Conservation (phyloP, 2,329 filamentous ascomycete species). For the Apiospora arundinis region DNA sequence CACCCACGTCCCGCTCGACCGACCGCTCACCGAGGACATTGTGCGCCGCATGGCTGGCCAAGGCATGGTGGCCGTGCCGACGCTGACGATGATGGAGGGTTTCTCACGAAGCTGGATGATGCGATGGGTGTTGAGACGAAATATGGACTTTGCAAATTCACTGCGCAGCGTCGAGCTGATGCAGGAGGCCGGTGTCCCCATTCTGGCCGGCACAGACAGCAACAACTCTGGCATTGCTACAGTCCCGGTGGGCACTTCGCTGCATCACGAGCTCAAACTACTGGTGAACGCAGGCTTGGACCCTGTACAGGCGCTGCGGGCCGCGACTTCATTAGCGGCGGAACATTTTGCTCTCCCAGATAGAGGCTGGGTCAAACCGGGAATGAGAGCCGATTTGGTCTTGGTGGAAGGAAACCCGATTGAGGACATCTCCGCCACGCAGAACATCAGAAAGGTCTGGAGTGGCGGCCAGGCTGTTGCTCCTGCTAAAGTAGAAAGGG, state of each 20-base stretch:
- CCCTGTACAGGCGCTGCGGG: constrained; percentile 34
- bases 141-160: constrained; percentile 32
- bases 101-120: constrained; percentile 31
- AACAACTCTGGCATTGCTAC: constrained; percentile 27
- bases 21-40: constrained; percentile 31
- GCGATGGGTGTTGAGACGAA: constrained; percentile 27
- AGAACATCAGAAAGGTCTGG: background rate
- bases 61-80: constrained; percentile 36
- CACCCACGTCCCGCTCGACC: constrained; percentile 38
- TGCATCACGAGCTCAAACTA: constrained; percentile 38
- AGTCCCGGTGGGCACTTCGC: constrained; percentile 32
- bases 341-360: background rate
- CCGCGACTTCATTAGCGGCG: constrained; percentile 33
- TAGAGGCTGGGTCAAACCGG: background rate
- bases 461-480: background rate
- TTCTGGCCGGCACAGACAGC: constrained; percentile 42
- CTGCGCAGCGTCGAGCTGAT: constrained; percentile 34
- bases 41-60: constrained; percentile 29
- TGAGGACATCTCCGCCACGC: background rate
- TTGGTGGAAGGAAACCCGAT: background rate
- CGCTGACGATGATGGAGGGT: constrained; percentile 34
- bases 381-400: background rate
- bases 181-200: constrained; percentile 36
- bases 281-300: constrained; percentile 35
- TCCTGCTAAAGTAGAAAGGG: background rate